Conservation (phyloP, 164 flowering plant genomes). For the Vitis cinerea region DNA sequence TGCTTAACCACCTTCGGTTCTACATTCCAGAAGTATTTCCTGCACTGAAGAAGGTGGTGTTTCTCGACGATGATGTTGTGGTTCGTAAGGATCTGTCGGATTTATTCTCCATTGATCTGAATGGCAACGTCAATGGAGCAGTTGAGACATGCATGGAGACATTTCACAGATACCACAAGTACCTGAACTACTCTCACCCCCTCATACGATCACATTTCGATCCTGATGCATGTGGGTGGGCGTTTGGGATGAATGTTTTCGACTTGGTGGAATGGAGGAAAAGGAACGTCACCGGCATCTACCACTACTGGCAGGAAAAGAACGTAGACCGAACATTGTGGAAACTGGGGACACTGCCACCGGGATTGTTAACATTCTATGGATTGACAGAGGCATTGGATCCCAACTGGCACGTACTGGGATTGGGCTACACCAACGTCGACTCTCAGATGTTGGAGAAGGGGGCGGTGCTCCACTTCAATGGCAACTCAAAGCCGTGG, state of each 20-base stretch:
- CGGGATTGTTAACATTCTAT: slow-evolving; percentile 81
- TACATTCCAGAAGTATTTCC: slow-evolving; percentile 90
- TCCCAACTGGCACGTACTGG: slow-evolving; percentile 76
- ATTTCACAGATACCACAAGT: slow-evolving; percentile 83
- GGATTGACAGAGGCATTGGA: slow-evolving; percentile 75
- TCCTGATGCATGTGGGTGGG: slow-evolving; percentile 96
- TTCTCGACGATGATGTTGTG: slow-evolving; percentile 92
- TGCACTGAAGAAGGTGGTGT: slow-evolving; percentile 60
- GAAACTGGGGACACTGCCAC: slow-evolving; percentile 91
- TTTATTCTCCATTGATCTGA: slow-evolving; percentile 62
- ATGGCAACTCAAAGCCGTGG: slow-evolving; percentile 92
- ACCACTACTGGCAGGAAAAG: slow-evolving; percentile 88
- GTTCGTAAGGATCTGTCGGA: slow-evolving; percentile 72
- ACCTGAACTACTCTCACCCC: slow-evolving; percentile 83
- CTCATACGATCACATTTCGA: slow-evolving; percentile 68
- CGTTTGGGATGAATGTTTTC: slow-evolving; percentile 89
- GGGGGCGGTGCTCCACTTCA: slow-evolving; percentile 81
- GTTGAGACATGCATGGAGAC: slow-evolving; percentile 96
- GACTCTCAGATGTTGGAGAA: slow-evolving; percentile 59
- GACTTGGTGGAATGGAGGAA: slow-evolving; percentile 83
- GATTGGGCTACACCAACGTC: slow-evolving; percentile 77
- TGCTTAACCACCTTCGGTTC: slow-evolving; percentile 89
- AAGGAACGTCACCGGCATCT: slow-evolving; percentile 75
- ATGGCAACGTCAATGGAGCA: slow-evolving; percentile 87
- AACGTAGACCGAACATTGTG: slow-evolving; percentile 75